phyloP scores from a whole-genome alignment of 345 rosid species.

The Populus simonii region DNA sequence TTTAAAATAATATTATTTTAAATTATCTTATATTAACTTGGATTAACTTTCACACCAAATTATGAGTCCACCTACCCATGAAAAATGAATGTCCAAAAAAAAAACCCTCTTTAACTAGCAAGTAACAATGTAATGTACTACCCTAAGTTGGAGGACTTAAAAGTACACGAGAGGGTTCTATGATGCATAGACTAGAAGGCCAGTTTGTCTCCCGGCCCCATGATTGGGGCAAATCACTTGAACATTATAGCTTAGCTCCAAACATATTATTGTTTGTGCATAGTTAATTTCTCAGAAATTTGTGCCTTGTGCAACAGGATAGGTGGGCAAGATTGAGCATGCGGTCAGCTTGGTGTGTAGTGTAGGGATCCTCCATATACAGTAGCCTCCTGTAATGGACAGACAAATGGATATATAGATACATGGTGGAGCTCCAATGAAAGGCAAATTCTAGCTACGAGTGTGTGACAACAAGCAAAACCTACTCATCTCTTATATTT shows the following conservation, averaged over 20 bases:
- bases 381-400: background rate
- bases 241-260: conserved; percentile 5
- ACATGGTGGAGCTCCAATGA: conserved; percentile 21
- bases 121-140: conserved; percentile 21
- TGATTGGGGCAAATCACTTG: conserved; percentile 18
- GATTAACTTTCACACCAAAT: no score
- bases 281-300: background rate
- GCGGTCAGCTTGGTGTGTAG: background rate
- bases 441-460: background rate
- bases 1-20: no score
- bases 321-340: background rate
- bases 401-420: background rate
- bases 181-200: conserved; percentile 22
- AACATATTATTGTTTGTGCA: background rate
- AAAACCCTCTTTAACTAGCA: conserved; percentile 4
- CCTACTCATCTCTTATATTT: conserved; percentile 21
- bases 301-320: background rate
- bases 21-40: no score
- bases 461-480: conserved; percentile 22
- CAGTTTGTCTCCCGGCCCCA: conserved; percentile 36
- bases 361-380: background rate
- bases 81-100: background rate
- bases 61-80: no score
- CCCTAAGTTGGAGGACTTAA: conserved; percentile 25
- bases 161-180: conserved; percentile 27